These are phyloP conservation scores for Solanum tacnaense DNA, from an alignment of 257 asterid species.

Conservation along the genomic window DNA sequence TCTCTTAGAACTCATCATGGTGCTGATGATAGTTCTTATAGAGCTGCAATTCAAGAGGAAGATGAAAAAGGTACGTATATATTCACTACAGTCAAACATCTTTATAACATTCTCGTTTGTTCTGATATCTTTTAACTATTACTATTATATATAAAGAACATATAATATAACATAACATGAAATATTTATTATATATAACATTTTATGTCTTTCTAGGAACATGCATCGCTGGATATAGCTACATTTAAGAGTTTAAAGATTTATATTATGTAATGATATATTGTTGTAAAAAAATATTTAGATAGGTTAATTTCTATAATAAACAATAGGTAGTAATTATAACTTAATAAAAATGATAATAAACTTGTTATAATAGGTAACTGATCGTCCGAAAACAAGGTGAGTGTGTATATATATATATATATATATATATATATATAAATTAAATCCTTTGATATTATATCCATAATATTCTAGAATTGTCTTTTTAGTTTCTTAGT, in stretches of 20 bases:
- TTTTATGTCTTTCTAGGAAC: background rate
- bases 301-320: no score
- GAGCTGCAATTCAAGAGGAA: slow-evolving; percentile 54
- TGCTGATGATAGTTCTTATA: slow-evolving; percentile 37
- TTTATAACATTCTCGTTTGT: background rate
- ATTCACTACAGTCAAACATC: background rate
- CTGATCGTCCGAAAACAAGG: no score
- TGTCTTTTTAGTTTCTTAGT: no score
- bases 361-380: no score
- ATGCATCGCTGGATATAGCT: background rate
- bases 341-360: no score
- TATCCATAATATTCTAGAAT: no score
- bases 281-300: no score
- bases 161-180: background rate
- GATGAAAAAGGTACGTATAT: slow-evolving; percentile 43
- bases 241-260: background rate
- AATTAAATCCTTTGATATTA: no score
- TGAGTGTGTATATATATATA: no score
- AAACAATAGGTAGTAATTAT: background rate
- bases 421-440: no score
- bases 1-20: slow-evolving; percentile 63
- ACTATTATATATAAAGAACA: background rate
- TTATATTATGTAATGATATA: background rate
- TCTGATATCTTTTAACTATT: background rate
- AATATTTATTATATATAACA: no score